Evolutionary conservation across 2,329 filamentous ascomycete species (phyloP).

Genomic region (Alternaria arbusti): DNA sequence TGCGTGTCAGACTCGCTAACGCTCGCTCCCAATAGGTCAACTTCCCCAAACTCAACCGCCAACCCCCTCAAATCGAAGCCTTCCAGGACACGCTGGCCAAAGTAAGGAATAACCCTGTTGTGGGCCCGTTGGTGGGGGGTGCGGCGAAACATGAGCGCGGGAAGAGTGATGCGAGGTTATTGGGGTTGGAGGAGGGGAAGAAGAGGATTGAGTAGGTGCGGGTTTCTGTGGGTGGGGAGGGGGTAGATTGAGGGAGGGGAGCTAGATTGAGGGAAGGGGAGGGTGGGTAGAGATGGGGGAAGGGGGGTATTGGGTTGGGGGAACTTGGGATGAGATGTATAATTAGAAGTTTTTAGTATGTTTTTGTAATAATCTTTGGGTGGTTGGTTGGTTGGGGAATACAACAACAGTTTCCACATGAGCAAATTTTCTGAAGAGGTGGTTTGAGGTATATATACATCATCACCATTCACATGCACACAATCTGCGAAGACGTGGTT

Average conservation of each 20-base stretch:
- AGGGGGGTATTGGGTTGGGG: too few species aligned
- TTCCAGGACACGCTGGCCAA: constrained; percentile 86
- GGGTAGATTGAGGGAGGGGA: too few species aligned
- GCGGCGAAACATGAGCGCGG: constrained; percentile 74
- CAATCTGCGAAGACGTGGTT: not conserved
- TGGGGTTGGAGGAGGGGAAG: constrained; percentile 94
- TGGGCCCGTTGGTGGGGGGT: constrained; percentile 71
- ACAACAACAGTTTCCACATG: not conserved
- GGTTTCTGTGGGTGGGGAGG: too few species aligned
- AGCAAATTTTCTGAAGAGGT: too few species aligned
- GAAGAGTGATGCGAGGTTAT: constrained; percentile 79
- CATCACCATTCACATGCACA: not conserved
- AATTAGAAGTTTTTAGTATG: not conserved
- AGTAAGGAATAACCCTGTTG: constrained; percentile 79
- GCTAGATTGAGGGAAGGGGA: not conserved
- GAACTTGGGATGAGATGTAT: not conserved
- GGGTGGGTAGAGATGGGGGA: too few species aligned
- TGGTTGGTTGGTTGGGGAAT: not conserved
- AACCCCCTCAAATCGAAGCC: constrained; percentile 83
- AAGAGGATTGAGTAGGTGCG: constrained; percentile 82
- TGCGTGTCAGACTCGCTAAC: too few species aligned
- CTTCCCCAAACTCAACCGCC: constrained; percentile 95
- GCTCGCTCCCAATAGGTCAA: constrained; percentile 67
- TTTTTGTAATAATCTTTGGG: not conserved
- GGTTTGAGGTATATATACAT: not conserved